Evolutionary conservation across 192 early-diverging fungal species (phyloP).

Genomic region (Podila verticillata): DNA sequence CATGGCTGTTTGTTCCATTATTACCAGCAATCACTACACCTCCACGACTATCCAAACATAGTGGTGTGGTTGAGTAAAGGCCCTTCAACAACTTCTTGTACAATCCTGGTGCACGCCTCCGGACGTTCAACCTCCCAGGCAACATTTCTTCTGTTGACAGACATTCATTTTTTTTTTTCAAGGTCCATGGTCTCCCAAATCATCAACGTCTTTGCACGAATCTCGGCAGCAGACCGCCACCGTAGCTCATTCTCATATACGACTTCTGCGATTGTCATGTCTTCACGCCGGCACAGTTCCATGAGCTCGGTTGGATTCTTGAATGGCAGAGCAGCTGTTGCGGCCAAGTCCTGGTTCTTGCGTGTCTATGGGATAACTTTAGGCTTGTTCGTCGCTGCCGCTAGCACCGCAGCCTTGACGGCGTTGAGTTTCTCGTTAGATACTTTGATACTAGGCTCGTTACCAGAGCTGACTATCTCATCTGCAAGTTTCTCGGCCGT

Average conservation of each 20-base stretch:
- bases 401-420: no score
- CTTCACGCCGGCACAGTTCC: slow-evolving; percentile 82
- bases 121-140: slow-evolving; percentile 85
- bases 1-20: not conserved
- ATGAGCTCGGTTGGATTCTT: slow-evolving; percentile 79
- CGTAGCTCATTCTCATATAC: slow-evolving; percentile 93
- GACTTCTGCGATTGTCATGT: slow-evolving; percentile 92
- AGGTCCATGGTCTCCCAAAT: slow-evolving; percentile 96
- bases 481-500: no score
- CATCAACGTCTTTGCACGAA: slow-evolving; percentile 72
- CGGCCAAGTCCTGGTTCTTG: slow-evolving; percentile 73
- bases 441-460: no score
- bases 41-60: slow-evolving; percentile 32
- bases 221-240: slow-evolving; percentile 86
- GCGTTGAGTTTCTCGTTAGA: no score
- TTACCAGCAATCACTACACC: not conserved
- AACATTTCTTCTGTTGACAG: slow-evolving; percentile 69
- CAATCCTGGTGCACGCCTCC: slow-evolving; percentile 85
- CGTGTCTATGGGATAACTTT: slow-evolving; percentile 56
- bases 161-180: slow-evolving; percentile 77
- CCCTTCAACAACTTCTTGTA: slow-evolving; percentile 88
- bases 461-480: no score
- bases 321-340: slow-evolving; percentile 85
- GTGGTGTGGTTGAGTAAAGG: slow-evolving; percentile 58
- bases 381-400: slow-evolving; percentile 31